phyloP scores from a whole-genome alignment of 2,329 filamentous ascomycete species.

The Fusarium sp. region DNA sequence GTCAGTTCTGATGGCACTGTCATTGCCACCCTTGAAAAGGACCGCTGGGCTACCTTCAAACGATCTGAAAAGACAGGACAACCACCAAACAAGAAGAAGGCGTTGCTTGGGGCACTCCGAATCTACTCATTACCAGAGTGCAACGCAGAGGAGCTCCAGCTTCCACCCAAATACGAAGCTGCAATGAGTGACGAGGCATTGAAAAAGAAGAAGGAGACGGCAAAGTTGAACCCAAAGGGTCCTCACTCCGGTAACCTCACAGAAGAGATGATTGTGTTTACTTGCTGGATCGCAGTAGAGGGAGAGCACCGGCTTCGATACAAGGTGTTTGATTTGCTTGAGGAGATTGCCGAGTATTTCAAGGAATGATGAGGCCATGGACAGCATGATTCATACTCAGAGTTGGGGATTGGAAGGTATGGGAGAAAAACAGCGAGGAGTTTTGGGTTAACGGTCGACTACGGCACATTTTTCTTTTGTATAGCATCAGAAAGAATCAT shows the following conservation, averaged over 20 bases:
- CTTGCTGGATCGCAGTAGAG: slow-evolving; percentile 18
- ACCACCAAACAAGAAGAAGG: slow-evolving; percentile 14
- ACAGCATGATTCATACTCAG: neutral
- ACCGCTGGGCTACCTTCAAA: slow-evolving; percentile 10
- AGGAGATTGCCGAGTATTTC: slow-evolving; percentile 22
- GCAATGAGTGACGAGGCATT: neutral
- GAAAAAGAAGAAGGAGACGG: neutral
- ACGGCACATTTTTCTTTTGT: neutral
- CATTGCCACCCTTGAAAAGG: slow-evolving; percentile 19
- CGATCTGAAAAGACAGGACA: neutral
- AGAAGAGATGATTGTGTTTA: slow-evolving; percentile 21
- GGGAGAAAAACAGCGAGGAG: neutral
- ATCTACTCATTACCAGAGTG: slow-evolving; percentile 2
- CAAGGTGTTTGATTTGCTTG: slow-evolving; percentile 14
- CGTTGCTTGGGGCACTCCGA: neutral
- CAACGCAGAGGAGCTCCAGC: neutral
- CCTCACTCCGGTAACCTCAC: neutral
- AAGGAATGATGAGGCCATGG: neutral
- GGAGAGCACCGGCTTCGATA: slow-evolving; percentile 19
- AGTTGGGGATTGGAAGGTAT: neutral
- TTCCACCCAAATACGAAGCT: neutral
- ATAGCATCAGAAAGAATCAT: neutral
- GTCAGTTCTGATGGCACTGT: neutral
- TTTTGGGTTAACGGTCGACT: neutral
- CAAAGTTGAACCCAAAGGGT: neutral